These are phyloP conservation scores for Tillandsia leiboldiana DNA, from an alignment of 176 grass and related monocot species.

Conservation along the genomic window DNA sequence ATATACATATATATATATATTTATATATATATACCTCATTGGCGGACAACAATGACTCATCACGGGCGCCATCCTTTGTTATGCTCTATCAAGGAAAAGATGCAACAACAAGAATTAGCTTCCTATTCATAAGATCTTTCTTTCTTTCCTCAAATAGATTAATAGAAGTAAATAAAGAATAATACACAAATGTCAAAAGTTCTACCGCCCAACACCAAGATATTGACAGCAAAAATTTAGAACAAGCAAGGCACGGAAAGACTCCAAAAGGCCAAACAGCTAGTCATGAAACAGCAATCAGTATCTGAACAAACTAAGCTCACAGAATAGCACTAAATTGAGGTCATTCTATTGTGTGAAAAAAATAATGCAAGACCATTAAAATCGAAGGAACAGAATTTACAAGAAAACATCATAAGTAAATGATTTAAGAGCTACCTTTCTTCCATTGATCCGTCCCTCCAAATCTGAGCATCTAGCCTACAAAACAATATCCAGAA, in stretches of 20 bases:
- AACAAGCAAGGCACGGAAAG: constrained; percentile 5
- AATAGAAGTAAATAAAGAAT: no score
- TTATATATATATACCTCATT: constrained; percentile 37
- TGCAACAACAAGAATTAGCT: background rate
- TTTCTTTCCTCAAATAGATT: no score
- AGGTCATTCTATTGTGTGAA: no score
- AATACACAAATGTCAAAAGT: no score
- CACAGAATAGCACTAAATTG: no score
- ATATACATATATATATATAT: background rate
- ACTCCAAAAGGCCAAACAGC: background rate
- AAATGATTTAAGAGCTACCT: constrained; percentile 36
- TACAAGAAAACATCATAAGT: background rate
- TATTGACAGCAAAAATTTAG: constrained; percentile 6
- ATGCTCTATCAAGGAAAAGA: constrained; percentile 28
- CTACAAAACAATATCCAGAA: constrained; percentile 29
- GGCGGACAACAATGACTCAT: constrained; percentile 16
- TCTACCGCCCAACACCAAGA: background rate
- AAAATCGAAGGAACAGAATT: background rate
- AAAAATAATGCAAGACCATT: no score
- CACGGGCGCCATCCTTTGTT: constrained; percentile 24
- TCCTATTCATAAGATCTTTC: background rate
- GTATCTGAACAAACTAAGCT: background rate
- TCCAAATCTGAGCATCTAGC: constrained; percentile 70
- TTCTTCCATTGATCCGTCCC: constrained; percentile 43
- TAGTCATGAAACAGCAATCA: background rate